Evolutionary conservation across 2,329 filamentous ascomycete species (phyloP), one percentile per base, ranked within the genome.

Genomic region (Cladosporium sp.): DNA sequence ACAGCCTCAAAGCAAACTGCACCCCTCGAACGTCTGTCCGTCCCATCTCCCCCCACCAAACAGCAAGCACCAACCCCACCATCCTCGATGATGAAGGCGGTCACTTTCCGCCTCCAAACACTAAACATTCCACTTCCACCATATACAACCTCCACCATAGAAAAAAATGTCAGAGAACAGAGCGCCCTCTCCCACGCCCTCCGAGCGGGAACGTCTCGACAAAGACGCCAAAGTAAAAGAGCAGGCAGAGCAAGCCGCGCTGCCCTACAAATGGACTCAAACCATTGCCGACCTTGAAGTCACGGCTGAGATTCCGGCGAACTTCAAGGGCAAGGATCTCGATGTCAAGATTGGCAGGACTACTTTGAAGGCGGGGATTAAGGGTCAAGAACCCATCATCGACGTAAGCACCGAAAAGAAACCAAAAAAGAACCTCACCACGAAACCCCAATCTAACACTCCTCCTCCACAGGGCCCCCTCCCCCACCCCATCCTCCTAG

Each of bases 181-280:
- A 39, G 56, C 63, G 22, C 46, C 68, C 27, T 77, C 75, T 13
- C 76, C 76, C 3, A 72, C 77, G 12, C 74, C 77, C 18, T 70
- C 74, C 51, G 76, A 79, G 63, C 79, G 76, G 53, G 73, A 77
- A 52, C 72, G 69, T 55, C 70, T 75, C 57, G 79, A 84, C 62
- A 74, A 73, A 55, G 79, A 79, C 60, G 75, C 75, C 57, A 78
- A 77, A 62, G 84, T 82, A 55, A 84, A 85, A 67, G 90, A 98
- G 73, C 77, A 80, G 50, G 86, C 84, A 61, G 93, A 98, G 73
- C 93, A 98, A 75, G 86, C 84, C 36, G 81, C 85, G 19, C 83
- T 98, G 36, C 93, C 93, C 1, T 98, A 98, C 83, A 93, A 94
- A 74, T 98, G 93, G 93, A 86, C 80, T 9, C 93, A 98, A 73